phyloP scores from a whole-genome alignment of 176 grass and related monocot genomes.

The Areca catechu region DNA sequence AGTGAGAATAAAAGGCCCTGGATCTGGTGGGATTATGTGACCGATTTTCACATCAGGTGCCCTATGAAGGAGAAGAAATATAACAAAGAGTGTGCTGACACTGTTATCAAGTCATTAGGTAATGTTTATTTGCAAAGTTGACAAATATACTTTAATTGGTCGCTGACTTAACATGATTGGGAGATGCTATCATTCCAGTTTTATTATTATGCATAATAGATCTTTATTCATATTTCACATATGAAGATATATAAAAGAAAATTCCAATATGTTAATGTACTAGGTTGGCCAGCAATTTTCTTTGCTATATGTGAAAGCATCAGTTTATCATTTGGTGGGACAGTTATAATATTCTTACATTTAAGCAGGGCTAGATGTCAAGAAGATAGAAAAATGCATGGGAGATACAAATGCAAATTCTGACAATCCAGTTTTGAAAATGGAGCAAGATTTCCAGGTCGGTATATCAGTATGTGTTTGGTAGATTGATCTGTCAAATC shows the following conservation, averaged over 20 bases:
- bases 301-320: too few species aligned
- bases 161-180: too few species aligned
- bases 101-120: conserved; percentile 93
- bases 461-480: conserved; percentile 10
- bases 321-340: not conserved
- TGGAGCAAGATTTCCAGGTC: conserved; percentile 87
- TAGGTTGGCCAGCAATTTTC: too few species aligned
- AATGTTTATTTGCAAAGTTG: conserved; percentile 10
- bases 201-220: too few species aligned
- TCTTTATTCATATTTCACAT: too few species aligned
- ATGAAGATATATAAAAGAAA: too few species aligned
- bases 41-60: conserved; percentile 98
- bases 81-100: conserved; percentile 86
- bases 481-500: conserved; percentile 1
- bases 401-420: conserved; percentile 79
- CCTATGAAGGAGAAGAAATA: conserved; percentile 99
- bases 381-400: conserved; percentile 92
- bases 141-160: too few species aligned
- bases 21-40: conserved; percentile 99
- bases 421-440: conserved; percentile 70
- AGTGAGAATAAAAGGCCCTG: conserved; percentile 68
- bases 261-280: too few species aligned
- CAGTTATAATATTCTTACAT: conserved; percentile 2
- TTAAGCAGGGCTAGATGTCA: conserved; percentile 63
- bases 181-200: too few species aligned